Base-by-base conservation (phyloP, 768 basidiomycete genomes). In the Atractiella rhizophila region DNA sequence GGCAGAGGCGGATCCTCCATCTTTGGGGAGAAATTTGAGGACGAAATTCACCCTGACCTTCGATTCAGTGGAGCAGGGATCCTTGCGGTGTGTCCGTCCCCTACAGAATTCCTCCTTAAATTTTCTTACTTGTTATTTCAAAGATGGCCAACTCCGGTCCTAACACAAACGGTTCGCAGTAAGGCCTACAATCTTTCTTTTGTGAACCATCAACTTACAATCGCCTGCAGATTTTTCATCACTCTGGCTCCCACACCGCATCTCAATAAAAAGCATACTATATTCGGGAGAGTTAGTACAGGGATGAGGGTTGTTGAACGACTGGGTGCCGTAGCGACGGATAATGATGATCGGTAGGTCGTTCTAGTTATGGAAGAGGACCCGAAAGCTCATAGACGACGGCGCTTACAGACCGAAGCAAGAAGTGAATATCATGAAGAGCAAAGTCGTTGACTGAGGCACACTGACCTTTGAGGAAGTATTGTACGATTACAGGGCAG, bases 41-140 rank as follows among this genome's bases (percentile, higher is more conserved):
- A 75, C 73, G 54, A 80, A 74, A 60, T 94, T 55, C 70, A 81
- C 51, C 74, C 80, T 1, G 85, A 91, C 12, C 60, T 94, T 50
- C 66, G 85, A 35, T 94, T 94, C 63, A 85, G 83, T 2, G 88
- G 88, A 15, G 85, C 86, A 31, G 88, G 88, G 1, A 85, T 94
- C 43, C 70, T 96, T 20, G 83, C 81, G 8, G 82, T 38, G 4
- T 12, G 48, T 11, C 29, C 11, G 29, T n/a, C n/a, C n/a, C n/a
- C n/a, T n/a, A 20, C 20, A 18, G 5, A 19, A 15, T 4, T 24
- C 11, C 15, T 3, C 13, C 39, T 31, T 1, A 39, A 4, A 19
- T 27, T 23, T 18, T 15, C 18, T 6, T 28, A 9, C 24, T 11
- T 24, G 18, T 1, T 24, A 13, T 9, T 19, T 18, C 26, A 48